phyloP scores from a whole-genome alignment of 352 stramenopile species.

The Phytophthora cryptogea region DNA sequence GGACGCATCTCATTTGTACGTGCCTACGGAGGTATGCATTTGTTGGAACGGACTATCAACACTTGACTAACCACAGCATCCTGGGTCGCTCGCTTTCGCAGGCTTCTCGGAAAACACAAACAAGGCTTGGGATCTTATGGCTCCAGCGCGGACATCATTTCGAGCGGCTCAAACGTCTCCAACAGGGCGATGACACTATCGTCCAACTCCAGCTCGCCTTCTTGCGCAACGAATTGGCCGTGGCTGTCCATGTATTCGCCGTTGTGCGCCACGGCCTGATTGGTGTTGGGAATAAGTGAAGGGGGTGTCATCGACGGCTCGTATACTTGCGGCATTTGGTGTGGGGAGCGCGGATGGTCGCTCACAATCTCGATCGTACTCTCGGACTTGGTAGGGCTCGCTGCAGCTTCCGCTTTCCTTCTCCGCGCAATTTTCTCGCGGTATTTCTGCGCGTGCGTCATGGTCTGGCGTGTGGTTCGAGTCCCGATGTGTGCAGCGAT shows the following conservation, averaged over 20 bases:
- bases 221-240: conserved; percentile 29
- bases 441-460: conserved; percentile 58
- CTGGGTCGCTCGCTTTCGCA: conserved; percentile 19
- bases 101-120: conserved; percentile 31
- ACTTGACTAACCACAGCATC: conserved; percentile 34
- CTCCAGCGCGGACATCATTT: conserved; percentile 38
- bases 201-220: conserved; percentile 36
- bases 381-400: conserved; percentile 26
- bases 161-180: conserved; percentile 44
- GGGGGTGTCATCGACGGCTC: conserved; percentile 4
- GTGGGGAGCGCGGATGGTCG: conserved; percentile 15
- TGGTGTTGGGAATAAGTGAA: conserved; percentile 7
- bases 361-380: conserved; percentile 17
- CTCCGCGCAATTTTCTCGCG: conserved; percentile 55
- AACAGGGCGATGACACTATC: conserved; percentile 42
- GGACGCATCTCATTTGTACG: conserved; percentile 35
- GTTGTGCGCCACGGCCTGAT: conserved; percentile 15
- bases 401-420: conserved; percentile 31
- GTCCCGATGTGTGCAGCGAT: conserved; percentile 60
- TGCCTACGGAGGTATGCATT: conserved; percentile 25
- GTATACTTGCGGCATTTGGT: conserved; percentile 12
- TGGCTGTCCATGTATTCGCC: conserved; percentile 35
- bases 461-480: conserved; percentile 57
- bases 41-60: conserved; percentile 32
- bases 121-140: conserved; percentile 13